Conservation (phyloP, 768 basidiomycete species). For the Tylopilus plumbeoviolaceoides region DNA sequence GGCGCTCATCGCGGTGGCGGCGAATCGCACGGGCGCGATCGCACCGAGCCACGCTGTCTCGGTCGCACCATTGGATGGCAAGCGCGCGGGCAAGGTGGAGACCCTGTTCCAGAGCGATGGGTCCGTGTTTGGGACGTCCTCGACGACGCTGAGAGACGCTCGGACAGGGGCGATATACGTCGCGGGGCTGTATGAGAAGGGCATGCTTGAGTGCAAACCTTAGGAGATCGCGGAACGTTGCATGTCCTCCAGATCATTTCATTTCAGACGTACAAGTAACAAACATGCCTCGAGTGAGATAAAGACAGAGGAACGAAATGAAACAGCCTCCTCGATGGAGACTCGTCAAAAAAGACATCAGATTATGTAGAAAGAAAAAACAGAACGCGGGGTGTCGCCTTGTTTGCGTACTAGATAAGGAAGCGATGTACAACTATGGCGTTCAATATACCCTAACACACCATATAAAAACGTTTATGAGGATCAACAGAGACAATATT, state of each 20-base stretch:
- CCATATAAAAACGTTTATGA: slow-evolving; percentile 7
- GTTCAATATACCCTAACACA: slow-evolving; percentile 21
- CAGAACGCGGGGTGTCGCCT: slow-evolving; percentile 16
- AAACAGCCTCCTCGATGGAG: neutral
- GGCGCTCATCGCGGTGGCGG: slow-evolving; percentile 42
- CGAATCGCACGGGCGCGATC: slow-evolving; percentile 35
- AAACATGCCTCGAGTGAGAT: no score
- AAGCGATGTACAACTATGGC: slow-evolving; percentile 15
- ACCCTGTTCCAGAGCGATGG: slow-evolving; percentile 77
- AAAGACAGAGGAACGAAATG: neutral
- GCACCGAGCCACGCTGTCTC: slow-evolving; percentile 60
- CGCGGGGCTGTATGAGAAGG: slow-evolving; percentile 55
- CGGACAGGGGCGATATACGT: slow-evolving; percentile 48
- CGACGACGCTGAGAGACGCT: slow-evolving; percentile 50
- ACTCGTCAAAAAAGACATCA: slow-evolving; percentile 6
- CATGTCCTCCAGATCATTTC: neutral
- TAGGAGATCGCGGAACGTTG: neutral
- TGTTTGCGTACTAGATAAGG: slow-evolving; percentile 9
- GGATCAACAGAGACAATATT: slow-evolving; percentile 15
- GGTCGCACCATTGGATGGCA: slow-evolving; percentile 22
- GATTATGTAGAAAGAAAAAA: neutral
- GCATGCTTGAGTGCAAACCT: slow-evolving; percentile 48
- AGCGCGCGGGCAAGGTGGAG: slow-evolving; percentile 35
- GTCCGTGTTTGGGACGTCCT: slow-evolving; percentile 50
- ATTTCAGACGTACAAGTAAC: slow-evolving; percentile 3